phyloP scores from a whole-genome alignment of 2,329 filamentous ascomycete species.

The Parastagonospora avenae region DNA sequence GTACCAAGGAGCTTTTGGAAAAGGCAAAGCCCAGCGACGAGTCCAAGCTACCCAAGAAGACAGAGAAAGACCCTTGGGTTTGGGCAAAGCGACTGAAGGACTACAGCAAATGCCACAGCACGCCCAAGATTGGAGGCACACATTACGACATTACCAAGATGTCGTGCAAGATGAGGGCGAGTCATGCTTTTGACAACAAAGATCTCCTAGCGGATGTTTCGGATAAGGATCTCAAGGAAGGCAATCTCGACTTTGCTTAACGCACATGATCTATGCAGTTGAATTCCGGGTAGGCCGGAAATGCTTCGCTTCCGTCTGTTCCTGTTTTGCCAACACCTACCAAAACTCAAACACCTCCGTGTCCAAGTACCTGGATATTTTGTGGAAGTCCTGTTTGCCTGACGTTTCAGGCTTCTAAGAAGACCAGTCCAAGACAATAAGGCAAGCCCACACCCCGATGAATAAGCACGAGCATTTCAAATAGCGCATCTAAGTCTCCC shows the following conservation, averaged over 20 bases:
- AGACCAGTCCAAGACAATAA: too few relatives aligned
- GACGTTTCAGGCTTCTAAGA: too few relatives aligned
- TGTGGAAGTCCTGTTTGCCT: too few relatives aligned
- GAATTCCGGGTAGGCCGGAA: too few relatives aligned
- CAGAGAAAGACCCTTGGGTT: slow-evolving; percentile 12
- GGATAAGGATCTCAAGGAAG: not conserved
- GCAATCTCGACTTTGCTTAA: not conserved
- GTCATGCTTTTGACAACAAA: slow-evolving; percentile 9
- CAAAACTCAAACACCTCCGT: too few relatives aligned
- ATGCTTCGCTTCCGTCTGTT: too few relatives aligned
- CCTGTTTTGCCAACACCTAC: too few relatives aligned
- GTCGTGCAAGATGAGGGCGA: slow-evolving; percentile 13
- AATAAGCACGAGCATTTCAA: too few relatives aligned
- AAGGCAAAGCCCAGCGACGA: slow-evolving; percentile 2
- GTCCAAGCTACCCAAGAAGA: not conserved
- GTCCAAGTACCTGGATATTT: too few relatives aligned
- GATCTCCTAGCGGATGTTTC: slow-evolving; percentile 4
- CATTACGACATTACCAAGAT: slow-evolving; percentile 20
- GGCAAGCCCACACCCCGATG: too few relatives aligned
- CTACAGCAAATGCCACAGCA: slow-evolving; percentile 5
- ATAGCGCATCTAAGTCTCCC: too few relatives aligned
- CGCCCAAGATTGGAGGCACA: slow-evolving; percentile 8
- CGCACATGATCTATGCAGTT: too few relatives aligned
- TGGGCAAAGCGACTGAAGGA: slow-evolving; percentile 9
- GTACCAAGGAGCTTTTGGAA: slow-evolving; percentile 10